Base-by-base conservation (phyloP, 495 filamentous ascomycete species). In the Penicillium maclennaniae region DNA sequence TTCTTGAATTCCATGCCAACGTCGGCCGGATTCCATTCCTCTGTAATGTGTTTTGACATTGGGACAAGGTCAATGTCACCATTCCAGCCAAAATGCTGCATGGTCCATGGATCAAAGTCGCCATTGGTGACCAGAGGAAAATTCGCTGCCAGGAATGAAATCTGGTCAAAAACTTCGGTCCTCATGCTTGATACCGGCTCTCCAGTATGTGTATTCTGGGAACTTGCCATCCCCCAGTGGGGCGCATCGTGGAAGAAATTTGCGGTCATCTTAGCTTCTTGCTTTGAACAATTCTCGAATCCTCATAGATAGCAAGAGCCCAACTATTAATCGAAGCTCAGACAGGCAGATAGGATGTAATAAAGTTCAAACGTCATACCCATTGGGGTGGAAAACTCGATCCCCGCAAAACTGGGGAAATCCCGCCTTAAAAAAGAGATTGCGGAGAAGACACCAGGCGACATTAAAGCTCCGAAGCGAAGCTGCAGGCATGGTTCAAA, bases 401-500 rank as follows among this genome's bases (percentile, higher is more conserved):
- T 16, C 57, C 57, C 57, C 53, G 57, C 57, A 60, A 60, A 60
- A 25, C 48, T 26, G 53, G 57, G 57, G 52, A 45, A 12, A 60
- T 56, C 31, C 34, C 52, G 42, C 25, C 38, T 43, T 6, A 47
- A 19, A 52, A 25, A 45, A 47, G n/a, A 36, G 20, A 40, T 54
- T 56, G 58, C 58, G 58, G 58, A 57, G 58, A 60, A 50, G 19
- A 12, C 45, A n/a, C 48, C 21, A 52, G 16, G 38, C 46, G 41
- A 43, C 34, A 6, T 16, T 39, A 26, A 41, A 49, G 42, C 56
- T 43, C 45, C 42, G 45, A 56, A 55, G 49, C 49, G 56, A 34
- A 59, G 26, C 47, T 51, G 26, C 54, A 26, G 34, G 20, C 48
- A 52, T 51, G 59, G n/a, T n/a, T n/a, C 42, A 54, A 58, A 50